These are phyloP conservation scores for Metarhizium sp. DNA, from an alignment of 2,329 filamentous ascomycete species.

Conservation along the genomic window DNA sequence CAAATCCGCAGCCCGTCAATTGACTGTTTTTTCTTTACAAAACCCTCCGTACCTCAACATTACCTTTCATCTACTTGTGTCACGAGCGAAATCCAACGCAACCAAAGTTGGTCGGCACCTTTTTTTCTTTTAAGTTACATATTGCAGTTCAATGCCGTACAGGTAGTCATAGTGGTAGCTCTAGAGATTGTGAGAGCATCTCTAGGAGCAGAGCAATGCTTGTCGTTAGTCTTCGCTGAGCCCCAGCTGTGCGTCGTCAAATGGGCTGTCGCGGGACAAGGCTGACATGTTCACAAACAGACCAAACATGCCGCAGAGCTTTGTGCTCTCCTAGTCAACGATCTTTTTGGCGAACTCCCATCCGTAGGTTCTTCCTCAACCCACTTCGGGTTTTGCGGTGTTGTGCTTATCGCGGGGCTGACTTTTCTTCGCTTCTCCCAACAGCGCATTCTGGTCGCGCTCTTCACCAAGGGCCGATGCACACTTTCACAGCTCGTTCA, in stretches of 20 bases:
- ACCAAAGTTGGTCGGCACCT: not conserved
- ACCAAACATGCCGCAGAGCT: slow-evolving; percentile 75
- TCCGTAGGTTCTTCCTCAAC: slow-evolving; percentile 48
- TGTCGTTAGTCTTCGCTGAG: slow-evolving; percentile 33
- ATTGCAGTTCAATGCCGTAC: slow-evolving; percentile 42
- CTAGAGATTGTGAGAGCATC: slow-evolving; percentile 72
- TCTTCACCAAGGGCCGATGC: slow-evolving; percentile 72
- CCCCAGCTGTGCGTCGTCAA: not conserved
- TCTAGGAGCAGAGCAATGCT: slow-evolving; percentile 60
- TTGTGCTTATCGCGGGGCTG: slow-evolving; percentile 14
- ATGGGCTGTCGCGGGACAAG: slow-evolving; percentile 6
- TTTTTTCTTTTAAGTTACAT: not conserved
- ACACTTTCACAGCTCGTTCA: slow-evolving; percentile 59
- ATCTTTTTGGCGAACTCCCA: slow-evolving; percentile 84
- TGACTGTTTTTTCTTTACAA: not conserved
- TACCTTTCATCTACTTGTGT: not conserved
- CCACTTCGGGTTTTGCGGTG: not conserved
- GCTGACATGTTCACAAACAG: slow-evolving; percentile 27
- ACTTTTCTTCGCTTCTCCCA: slow-evolving; percentile 9
- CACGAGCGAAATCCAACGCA: not conserved
- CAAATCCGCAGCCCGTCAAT: not conserved
- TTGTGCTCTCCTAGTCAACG: slow-evolving; percentile 79
- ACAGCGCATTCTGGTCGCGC: slow-evolving; percentile 74
- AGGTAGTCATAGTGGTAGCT: slow-evolving; percentile 64
- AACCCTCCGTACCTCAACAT: not conserved